Evolutionary conservation across 2,329 filamentous ascomycete species (phyloP), one percentile per base, ranked within the genome.

Genomic region (Aspergillus costaricaensis): DNA sequence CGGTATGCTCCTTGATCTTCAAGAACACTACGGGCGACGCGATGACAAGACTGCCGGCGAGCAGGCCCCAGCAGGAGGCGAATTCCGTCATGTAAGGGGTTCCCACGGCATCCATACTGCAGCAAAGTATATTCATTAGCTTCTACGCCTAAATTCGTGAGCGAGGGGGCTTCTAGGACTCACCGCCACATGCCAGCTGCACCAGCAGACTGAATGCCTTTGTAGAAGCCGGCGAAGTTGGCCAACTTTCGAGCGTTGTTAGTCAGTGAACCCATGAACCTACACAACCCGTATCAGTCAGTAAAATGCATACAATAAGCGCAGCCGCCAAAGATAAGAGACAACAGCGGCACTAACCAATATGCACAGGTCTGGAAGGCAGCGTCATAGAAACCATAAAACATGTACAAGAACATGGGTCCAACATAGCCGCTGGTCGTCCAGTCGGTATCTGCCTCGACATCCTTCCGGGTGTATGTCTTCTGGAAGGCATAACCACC

Each of bases 201-300:
- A 68, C 91, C 92, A 17, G 91, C 91, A n/a, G 91, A 94, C 76
- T 96, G 92, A 65, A 96, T 90, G 54, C 89, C 89, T 80, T 95
- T 95, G 85, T 95, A 95, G 81, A 91, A 93, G 64, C 91, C 93
- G 44, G 92, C 90, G 71, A 94, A 90, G 81, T 97, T 96, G 79
- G 94, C 93, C 27, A 94, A 86, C 76, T 92, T 94, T 76, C 93
- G 91, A 62, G 91, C 87, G 65, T 94, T 96, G 85, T 98, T 98
- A 73, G 91, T 93, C 47, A 97, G 83, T 7, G 93, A 86, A 54
- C 94, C 94, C 90, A 98, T 96, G 81, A 90, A 93, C 88, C 88
- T 90, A 54, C 7, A 25, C 23, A 43, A 2, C 15, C 15, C 15
- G 9, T 5, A 14, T 47, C 10, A 17, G 48, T 39, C 52, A 27